phyloP scores from a whole-genome alignment of 306 rosid genomes.

The Lathyrus aphaca region DNA sequence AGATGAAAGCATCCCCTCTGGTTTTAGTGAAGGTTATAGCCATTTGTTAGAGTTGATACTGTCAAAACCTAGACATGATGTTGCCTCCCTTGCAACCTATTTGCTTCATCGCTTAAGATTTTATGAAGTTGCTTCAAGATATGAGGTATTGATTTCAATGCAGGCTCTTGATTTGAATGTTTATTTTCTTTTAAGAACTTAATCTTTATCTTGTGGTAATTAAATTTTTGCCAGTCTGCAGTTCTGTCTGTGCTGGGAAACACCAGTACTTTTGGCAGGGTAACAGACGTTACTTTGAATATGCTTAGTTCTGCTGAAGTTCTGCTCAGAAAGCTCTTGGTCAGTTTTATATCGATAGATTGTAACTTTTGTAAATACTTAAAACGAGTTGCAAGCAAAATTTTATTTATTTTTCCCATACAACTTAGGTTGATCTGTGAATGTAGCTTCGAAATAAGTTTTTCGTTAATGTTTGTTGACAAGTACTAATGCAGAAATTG shows the following conservation, averaged over 20 bases:
- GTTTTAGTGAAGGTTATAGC: constrained; percentile 82
- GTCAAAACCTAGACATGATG: constrained; percentile 84
- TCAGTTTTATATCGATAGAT: constrained; percentile 57
- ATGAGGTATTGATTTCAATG: constrained; percentile 69
- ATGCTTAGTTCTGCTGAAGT: constrained; percentile 70
- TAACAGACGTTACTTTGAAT: constrained; percentile 67
- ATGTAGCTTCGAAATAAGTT: constrained; percentile 18
- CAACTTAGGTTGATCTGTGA: constrained; percentile 19
- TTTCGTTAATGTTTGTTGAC: constrained; percentile 51
- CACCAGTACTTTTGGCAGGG: constrained; percentile 62
- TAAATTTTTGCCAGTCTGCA: constrained; percentile 74
- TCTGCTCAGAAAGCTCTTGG: constrained; percentile 83
- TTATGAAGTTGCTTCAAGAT: constrained; percentile 89
- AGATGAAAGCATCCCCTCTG: constrained; percentile 71
- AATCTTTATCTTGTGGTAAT: constrained; percentile 46
- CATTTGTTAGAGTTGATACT: constrained; percentile 76
- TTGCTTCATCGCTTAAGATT: constrained; percentile 82
- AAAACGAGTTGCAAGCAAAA: constrained; percentile 10
- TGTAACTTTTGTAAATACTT: constrained; percentile 38
- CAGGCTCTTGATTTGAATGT: constrained; percentile 35
- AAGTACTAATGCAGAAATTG: constrained; percentile 81
- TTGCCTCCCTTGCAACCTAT: constrained; percentile 85
- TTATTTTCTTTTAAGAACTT: constrained; percentile 20
- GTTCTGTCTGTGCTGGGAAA: constrained; percentile 77
- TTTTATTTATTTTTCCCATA: constrained; percentile 21